These are phyloP conservation scores for Penicillium nucicola DNA, from an alignment of 495 filamentous ascomycete genomes.

Conservation along the genomic window DNA sequence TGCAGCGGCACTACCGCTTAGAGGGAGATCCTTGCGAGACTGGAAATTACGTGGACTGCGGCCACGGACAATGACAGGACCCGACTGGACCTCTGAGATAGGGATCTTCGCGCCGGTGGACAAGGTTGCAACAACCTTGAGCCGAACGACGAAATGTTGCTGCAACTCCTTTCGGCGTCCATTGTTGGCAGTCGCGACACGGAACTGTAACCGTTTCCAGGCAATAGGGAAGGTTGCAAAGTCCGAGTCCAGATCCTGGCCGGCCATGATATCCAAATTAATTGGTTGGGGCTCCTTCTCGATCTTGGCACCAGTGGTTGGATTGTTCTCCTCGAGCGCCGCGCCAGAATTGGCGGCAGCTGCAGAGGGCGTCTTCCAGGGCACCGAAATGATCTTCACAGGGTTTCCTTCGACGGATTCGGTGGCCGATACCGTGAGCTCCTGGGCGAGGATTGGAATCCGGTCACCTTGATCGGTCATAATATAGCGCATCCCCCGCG, in stretches of 20 bases:
- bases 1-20: conserved; percentile 66
- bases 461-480: conserved; percentile 76
- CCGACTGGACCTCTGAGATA: conserved; percentile 68
- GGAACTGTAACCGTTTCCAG: conserved; percentile 91
- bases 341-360: conserved; percentile 59
- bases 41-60: conserved; percentile 79
- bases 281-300: conserved; percentile 67
- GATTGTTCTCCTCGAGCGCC: conserved; percentile 42
- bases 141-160: conserved; percentile 74
- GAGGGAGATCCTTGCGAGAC: conserved; percentile 69
- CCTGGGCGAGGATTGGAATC: conserved; percentile 69
- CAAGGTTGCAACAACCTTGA: conserved; percentile 70
- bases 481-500: conserved; percentile 66
- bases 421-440: conserved; percentile 77
- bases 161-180: conserved; percentile 76
- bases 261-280: conserved; percentile 68
- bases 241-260: conserved; percentile 74
- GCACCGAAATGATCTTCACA: conserved; percentile 89
- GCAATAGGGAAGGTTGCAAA: conserved; percentile 78
- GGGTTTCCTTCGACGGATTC: conserved; percentile 86
- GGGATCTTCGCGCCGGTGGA: conserved; percentile 65
- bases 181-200: conserved; percentile 84
- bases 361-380: conserved; percentile 74
- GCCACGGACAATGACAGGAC: conserved; percentile 74
- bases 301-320: conserved; percentile 52